Percentiles rank a stretch among this genome's conserved stretches.
Evolutionary conservation across 345 rosid genomes (phyloP).

Genomic region (Bruguiera gymnorhiza): DNA sequence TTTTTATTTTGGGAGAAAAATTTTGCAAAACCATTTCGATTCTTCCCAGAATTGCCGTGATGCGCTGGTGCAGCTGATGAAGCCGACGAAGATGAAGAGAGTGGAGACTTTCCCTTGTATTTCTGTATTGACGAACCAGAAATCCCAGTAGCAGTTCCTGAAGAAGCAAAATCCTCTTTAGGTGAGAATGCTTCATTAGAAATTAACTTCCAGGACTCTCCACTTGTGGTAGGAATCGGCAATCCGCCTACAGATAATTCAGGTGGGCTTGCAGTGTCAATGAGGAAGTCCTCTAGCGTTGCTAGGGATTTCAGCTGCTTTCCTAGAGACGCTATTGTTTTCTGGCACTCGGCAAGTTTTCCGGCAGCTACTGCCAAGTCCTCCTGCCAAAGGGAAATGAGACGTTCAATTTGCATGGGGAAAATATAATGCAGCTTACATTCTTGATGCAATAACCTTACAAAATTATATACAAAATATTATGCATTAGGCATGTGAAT

Average conservation of each 20-base stretch:
- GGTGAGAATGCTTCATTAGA: constrained; percentile 44
- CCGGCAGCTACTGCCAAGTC: constrained; percentile 76
- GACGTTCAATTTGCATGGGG: background rate
- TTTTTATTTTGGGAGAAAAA: constrained; percentile 80
- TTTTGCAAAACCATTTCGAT: constrained; percentile 80
- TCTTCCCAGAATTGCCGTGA: constrained; percentile 64
- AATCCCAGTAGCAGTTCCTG: constrained; percentile 25
- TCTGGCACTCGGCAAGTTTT: constrained; percentile 85
- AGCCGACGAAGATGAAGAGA: constrained; percentile 39
- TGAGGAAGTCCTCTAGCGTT: constrained; percentile 86
- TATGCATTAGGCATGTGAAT: background rate
- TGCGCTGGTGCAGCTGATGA: constrained; percentile 41
- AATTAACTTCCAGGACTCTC: constrained; percentile 58
- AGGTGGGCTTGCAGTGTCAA: constrained; percentile 61
- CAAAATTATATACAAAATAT: background rate
- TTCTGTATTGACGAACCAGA: constrained; percentile 23
- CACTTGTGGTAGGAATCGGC: constrained; percentile 22
- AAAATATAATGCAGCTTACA: background rate
- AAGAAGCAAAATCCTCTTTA: constrained; percentile 35
- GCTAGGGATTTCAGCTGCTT: constrained; percentile 88
- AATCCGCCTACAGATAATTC: constrained; percentile 35
- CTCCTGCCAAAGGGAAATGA: constrained; percentile 49
- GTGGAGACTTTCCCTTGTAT: constrained; percentile 33
- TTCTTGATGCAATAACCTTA: background rate
- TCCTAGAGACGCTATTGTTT: constrained; percentile 83